Percentiles rank a stretch among this genome's conserved stretches.
Conservation (phyloP, 2,329 filamentous ascomycete genomes). For the Monilinia aucupariae region DNA sequence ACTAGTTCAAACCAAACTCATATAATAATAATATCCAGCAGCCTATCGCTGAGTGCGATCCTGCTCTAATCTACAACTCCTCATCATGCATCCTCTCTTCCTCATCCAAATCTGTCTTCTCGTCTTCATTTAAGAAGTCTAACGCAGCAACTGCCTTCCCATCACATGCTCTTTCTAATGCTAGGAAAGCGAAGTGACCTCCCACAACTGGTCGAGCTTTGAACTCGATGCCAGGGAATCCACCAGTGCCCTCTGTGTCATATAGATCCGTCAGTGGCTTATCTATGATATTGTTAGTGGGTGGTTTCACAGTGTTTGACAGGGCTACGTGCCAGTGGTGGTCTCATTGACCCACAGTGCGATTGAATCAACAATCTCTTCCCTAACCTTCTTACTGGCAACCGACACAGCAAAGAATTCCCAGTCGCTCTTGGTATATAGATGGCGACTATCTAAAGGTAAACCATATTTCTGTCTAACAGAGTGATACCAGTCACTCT, state of each 20-base stretch:
- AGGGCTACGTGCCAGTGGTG: conserved; percentile 47
- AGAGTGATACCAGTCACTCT: conserved; percentile 74
- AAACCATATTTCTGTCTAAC: conserved; percentile 79
- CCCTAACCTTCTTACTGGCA: conserved; percentile 60
- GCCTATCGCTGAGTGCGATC: neutral
- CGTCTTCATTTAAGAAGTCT: conserved; percentile 42
- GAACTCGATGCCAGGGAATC: conserved; percentile 69
- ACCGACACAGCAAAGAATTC: conserved; percentile 84
- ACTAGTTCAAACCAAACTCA: neutral
- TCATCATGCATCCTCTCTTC: conserved; percentile 19
- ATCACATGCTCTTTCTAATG: conserved; percentile 73
- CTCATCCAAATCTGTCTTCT: conserved; percentile 14
- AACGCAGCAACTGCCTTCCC: conserved; percentile 59
- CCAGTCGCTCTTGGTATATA: conserved; percentile 89
- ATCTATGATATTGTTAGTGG: conserved; percentile 41
- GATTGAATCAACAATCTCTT: conserved; percentile 67
- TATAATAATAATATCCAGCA: neutral
- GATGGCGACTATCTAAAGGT: conserved; percentile 73
- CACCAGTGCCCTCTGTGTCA: conserved; percentile 70
- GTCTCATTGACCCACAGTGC: conserved; percentile 83
- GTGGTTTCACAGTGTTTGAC: neutral
- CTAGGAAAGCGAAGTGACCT: conserved; percentile 79
- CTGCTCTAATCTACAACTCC: conserved; percentile 23
- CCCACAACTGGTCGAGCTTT: conserved; percentile 79
- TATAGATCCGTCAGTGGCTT: conserved; percentile 77